Conservation (phyloP, 768 basidiomycete species). For the Pleurotus platypus region DNA sequence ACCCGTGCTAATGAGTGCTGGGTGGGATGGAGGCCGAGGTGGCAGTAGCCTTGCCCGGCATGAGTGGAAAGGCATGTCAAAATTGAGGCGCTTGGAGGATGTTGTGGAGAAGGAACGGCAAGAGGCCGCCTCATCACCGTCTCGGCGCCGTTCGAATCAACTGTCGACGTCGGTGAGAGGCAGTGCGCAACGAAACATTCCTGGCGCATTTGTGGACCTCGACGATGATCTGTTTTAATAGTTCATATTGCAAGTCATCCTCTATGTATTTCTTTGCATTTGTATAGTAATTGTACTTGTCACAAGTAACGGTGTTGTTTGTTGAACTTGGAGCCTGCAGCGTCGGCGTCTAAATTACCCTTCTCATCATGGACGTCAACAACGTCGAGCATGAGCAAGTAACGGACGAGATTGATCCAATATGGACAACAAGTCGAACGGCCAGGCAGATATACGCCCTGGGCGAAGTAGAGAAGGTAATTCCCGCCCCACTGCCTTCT, state of each 20-base stretch:
- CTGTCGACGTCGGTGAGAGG: conserved; percentile 4
- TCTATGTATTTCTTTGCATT: neutral
- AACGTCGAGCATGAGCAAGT: conserved; percentile 28
- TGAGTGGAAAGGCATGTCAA: conserved; percentile 92
- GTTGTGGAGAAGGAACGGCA: conserved; percentile 54
- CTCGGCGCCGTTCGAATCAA: conserved; percentile 23
- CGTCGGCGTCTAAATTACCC: too few relatives aligned
- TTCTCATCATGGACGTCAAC: conserved; percentile 19
- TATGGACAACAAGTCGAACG: conserved; percentile 79
- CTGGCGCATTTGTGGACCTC: neutral
- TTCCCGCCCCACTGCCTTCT: neutral
- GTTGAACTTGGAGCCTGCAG: too few relatives aligned
- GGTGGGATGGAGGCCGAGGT: conserved; percentile 65
- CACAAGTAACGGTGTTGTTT: too few relatives aligned
- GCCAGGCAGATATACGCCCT: conserved; percentile 80
- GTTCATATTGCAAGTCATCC: neutral
- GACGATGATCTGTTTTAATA: neutral
- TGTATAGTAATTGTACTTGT: too few relatives aligned
- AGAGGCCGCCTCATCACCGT: conserved; percentile 14
- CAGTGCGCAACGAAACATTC: neutral
- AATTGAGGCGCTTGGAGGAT: conserved; percentile 71
- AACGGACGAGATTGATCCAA: conserved; percentile 61
- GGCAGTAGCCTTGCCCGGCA: conserved; percentile 86
- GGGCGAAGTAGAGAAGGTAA: conserved; percentile 76
- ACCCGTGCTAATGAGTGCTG: conserved; percentile 89